A percentile compares a stretch with the other conserved stretches of the same genome.
Evolutionary conservation across 108 stramenopile species (phyloP).

Genomic region (Nitzschia palea): DNA sequence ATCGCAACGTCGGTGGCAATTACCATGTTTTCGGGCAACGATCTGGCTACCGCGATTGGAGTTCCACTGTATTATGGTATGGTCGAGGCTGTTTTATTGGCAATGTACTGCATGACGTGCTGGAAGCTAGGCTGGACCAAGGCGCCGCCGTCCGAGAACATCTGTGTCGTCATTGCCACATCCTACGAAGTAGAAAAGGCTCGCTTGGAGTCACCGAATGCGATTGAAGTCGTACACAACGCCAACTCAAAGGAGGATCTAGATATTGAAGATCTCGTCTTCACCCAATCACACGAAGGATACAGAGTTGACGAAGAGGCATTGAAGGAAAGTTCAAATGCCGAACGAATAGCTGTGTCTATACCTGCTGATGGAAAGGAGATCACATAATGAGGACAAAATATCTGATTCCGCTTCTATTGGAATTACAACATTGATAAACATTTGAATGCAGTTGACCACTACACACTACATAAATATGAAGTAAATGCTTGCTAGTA

Average conservation of each 20-base stretch:
- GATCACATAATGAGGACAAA: slow-evolving; percentile 13
- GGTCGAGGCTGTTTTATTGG: slow-evolving; percentile 58
- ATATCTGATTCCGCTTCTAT: no score
- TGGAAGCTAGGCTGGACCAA: slow-evolving; percentile 81
- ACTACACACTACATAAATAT: no score
- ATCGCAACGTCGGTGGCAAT: slow-evolving; percentile 82
- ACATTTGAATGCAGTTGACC: no score
- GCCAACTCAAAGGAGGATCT: slow-evolving; percentile 15
- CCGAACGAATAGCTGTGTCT: slow-evolving; percentile 12
- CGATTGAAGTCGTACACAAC: slow-evolving; percentile 48
- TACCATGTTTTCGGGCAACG: slow-evolving; percentile 58
- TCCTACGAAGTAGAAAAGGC: slow-evolving; percentile 54
- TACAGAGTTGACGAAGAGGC: slow-evolving; percentile 41
- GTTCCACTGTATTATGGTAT: slow-evolving; percentile 78
- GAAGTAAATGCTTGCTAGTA: no score
- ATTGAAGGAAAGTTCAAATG: slow-evolving; percentile 36
- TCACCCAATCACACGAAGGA: slow-evolving; percentile 42
- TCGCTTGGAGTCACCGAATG: slow-evolving; percentile 39
- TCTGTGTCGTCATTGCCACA: slow-evolving; percentile 44
- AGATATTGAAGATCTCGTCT: slow-evolving; percentile 39
- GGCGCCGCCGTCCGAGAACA: slow-evolving; percentile 60
- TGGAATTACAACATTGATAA: no score
- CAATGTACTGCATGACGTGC: slow-evolving; percentile 56
- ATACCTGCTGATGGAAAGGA: slow-evolving; percentile 19
- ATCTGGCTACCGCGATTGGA: slow-evolving; percentile 57